Evolutionary conservation across 1,284 basidiomycete species (phyloP).

Genomic region (Irpex sp.): DNA sequence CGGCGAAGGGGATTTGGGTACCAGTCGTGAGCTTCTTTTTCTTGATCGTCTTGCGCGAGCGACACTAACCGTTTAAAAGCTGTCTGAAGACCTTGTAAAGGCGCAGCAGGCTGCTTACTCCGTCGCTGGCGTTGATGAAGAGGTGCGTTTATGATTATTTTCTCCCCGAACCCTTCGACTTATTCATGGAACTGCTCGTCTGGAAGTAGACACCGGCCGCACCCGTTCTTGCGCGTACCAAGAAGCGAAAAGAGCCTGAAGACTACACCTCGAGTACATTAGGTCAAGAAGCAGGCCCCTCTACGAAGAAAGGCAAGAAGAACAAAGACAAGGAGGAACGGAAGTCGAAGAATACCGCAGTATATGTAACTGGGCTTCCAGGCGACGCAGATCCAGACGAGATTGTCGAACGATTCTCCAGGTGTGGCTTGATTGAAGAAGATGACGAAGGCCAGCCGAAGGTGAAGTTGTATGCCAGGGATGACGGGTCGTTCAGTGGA

Average conservation of each 20-base stretch:
- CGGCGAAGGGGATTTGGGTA: conserved; percentile 72
- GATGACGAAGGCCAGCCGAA: conserved; percentile 86
- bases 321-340: conserved; percentile 41
- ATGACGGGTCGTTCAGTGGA: conserved; percentile 89
- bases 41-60: not conserved
- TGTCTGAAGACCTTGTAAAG: conserved; percentile 79
- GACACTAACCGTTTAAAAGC: conserved; percentile 32
- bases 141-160: conserved; percentile 47
- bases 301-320: conserved; percentile 62
- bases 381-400: conserved; percentile 73
- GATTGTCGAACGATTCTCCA: conserved; percentile 80
- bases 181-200: not conserved
- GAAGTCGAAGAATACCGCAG: conserved; percentile 86
- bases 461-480: conserved; percentile 91
- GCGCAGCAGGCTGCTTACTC: conserved; percentile 93
- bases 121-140: conserved; percentile 86
- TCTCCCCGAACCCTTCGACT: not conserved
- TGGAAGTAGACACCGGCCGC: conserved; percentile 72
- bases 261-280: conserved; percentile 68
- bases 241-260: conserved; percentile 77
- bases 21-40: conserved; percentile 58
- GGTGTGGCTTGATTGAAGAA: conserved; percentile 90
- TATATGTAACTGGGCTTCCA: conserved; percentile 89
- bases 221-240: conserved; percentile 76
- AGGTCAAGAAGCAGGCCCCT: conserved; percentile 40